Percentiles rank a stretch among this genome's conserved stretches.
Conservation (phyloP, 352 stramenopile genomes). For the Globisporangium middletonii region DNA sequence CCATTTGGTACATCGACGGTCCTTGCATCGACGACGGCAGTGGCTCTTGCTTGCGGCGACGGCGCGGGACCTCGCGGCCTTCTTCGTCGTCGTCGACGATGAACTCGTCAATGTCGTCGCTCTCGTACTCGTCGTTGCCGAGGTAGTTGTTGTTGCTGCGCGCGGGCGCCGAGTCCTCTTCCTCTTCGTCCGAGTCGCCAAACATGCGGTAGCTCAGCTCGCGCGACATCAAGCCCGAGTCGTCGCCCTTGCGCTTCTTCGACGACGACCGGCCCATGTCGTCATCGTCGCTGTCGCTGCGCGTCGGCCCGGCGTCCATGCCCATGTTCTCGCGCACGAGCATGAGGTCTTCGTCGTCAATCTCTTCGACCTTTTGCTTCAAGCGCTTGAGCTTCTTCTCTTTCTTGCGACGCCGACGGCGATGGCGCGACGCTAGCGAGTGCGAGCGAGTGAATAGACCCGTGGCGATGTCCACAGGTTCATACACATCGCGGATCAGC, state of each 20-base stretch:
- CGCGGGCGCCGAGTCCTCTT: conserved; percentile 66
- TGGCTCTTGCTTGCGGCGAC: conserved; percentile 70
- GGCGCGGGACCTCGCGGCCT: conserved; percentile 63
- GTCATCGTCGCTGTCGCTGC: conserved; percentile 70
- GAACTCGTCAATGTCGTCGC: conserved; percentile 87
- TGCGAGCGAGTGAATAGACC: too few species aligned
- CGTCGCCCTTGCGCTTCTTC: conserved; percentile 64
- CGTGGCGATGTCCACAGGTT: too few species aligned
- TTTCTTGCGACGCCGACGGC: conserved; percentile 75
- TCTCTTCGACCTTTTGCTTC: conserved; percentile 85
- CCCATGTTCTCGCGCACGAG: conserved; percentile 87
- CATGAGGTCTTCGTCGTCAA: conserved; percentile 86
- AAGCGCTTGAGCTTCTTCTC: conserved; percentile 84
- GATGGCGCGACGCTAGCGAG: conserved; percentile 34
- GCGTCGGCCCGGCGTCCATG: conserved; percentile 71
- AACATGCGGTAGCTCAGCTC: conserved; percentile 88
- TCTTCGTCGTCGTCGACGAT: conserved; percentile 89
- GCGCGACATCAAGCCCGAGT: conserved; percentile 81
- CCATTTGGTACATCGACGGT: conserved; percentile 87
- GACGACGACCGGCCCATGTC: conserved; percentile 61
- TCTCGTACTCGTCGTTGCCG: conserved; percentile 86
- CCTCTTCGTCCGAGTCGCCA: conserved; percentile 84
- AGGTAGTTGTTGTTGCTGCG: conserved; percentile 70
- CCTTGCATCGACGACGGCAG: conserved; percentile 75
- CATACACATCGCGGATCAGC: background rate